Base-by-base conservation (phyloP, 805 yeast species). In the Cyberlindnera samutprakarnensis region DNA sequence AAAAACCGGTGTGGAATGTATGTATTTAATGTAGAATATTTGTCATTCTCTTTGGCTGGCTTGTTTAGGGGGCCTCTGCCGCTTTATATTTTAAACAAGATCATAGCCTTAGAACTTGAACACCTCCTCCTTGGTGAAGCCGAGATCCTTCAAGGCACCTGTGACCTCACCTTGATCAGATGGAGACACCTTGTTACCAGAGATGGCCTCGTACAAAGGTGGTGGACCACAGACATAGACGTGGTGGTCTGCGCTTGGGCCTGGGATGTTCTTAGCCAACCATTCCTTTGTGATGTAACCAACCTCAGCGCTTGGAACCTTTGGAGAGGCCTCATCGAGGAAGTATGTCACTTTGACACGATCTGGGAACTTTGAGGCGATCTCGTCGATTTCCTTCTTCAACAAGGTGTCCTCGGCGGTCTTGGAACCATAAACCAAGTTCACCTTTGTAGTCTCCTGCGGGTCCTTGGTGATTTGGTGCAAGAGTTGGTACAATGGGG, bases 141-240 rank as follows among this genome's bases (percentile, higher is more conserved):
- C 96, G 45, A 92, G 72, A 28, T 90, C 96, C 49, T 75, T 75
- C 56, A 92, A 75, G 31, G 78, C 75, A 54, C 98, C 98, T 18
- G 78, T 66, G 36, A 92, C 72, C 62, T 84, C 95, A 62, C 98
- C 98, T 70, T 92, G 98, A 56, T 88, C 96, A 34, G 78, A 50
- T 47, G 95, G 94, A 31, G 92, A 77, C 28, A 63, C 68, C 73
- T 90, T 90, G 48, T 61, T 58, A 54, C 98, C 98, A 18, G 95
- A 84, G 46, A 87, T 53, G 37, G 95, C 87, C 34, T 80, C 69
- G 78, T 84, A 84, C 57, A 92, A 70, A 25, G 83, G 82, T 52
- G 95, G 94, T 38, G 98, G 98, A 35, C 98, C 98, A 62, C 98
- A 92, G 36, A 90, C 82, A 49, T 83, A 90, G 37, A 88, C 72